Evolutionary conservation across 176 grass and related monocot genomes (phyloP), one percentile per base, ranked within the genome.

Genomic region (Cenchrus americanus): DNA sequence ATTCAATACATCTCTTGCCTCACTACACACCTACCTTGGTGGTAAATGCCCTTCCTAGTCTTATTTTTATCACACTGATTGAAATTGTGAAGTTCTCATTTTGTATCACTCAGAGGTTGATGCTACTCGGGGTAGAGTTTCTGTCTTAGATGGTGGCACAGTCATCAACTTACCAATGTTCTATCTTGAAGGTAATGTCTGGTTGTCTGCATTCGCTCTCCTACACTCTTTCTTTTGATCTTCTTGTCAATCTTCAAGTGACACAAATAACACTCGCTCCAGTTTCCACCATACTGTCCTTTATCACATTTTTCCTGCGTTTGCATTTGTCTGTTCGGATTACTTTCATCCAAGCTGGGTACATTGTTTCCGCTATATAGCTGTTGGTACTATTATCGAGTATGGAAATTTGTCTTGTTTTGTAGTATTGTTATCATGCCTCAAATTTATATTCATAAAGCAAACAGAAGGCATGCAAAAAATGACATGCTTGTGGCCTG

Each of bases 11-110:
- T 84, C 71, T 70, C 82, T 95, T 62, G 85, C 96, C 61, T 91
- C 96, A 15, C 46, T 93, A 80, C 96, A 98, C 77, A 83, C 89
- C 41, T 98, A 98, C 80, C 96, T 98, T 88, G 96, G 96, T 18
- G 93, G 96, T 98, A 87, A 87, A 80, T 75, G 80, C 69, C 44
- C 10, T 69, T 30, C 42, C 48, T 53, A 48, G 42, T 65, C 42
- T 66, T 64, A 21, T 12, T 89, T 53, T 76, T 53, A 72, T 82
- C 12, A 61, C 63, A 15, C 40, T 23, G 3, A 76, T 76, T 86
- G 17, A 71, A 76, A 82, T 58, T 24, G 37, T 89, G 76, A 80
- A 51, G 21, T 22, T 86, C n/a, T 55, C 61, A 70, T 51, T 5
- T 62, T 37, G 19, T 85, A 75, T 70, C 75, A 82, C 77, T 79